Evolutionary conservation across 345 rosid species (phyloP).

Genomic region (Acer saccharum): DNA sequence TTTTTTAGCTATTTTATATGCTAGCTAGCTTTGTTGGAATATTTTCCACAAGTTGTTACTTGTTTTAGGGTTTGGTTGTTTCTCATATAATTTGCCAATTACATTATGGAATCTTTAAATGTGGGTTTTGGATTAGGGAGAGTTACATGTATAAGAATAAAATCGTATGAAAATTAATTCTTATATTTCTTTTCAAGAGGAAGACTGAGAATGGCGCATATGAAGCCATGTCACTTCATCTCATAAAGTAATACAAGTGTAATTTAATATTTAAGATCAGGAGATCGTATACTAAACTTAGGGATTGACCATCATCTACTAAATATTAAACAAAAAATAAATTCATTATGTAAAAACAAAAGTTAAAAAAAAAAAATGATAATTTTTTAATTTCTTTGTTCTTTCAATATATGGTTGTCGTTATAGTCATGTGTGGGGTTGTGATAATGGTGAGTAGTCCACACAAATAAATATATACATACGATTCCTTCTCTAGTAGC

Average conservation of each 20-base stretch:
- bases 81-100: not conserved
- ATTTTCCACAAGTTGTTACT: not conserved
- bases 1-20: conserved; percentile 7
- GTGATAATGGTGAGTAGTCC: no score
- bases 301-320: not conserved
- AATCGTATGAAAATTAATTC: not conserved
- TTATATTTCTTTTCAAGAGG: not conserved
- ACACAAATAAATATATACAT: no score
- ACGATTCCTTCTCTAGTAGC: no score
- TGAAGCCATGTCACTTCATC: conserved; percentile 5
- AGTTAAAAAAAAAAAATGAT: not conserved
- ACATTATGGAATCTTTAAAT: not conserved
- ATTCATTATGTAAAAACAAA: not conserved
- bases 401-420: not conserved
- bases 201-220: not conserved
- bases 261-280: not conserved
- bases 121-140: no score
- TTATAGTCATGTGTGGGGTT: no score
- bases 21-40: not conserved
- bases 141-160: not conserved
- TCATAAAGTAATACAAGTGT: not conserved
- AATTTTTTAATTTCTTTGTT: not conserved
- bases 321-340: not conserved
- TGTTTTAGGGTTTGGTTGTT: not conserved
- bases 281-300: not conserved